phyloP scores from a whole-genome alignment of 495 filamentous ascomycete species.

The Penicillium crystallinum region DNA sequence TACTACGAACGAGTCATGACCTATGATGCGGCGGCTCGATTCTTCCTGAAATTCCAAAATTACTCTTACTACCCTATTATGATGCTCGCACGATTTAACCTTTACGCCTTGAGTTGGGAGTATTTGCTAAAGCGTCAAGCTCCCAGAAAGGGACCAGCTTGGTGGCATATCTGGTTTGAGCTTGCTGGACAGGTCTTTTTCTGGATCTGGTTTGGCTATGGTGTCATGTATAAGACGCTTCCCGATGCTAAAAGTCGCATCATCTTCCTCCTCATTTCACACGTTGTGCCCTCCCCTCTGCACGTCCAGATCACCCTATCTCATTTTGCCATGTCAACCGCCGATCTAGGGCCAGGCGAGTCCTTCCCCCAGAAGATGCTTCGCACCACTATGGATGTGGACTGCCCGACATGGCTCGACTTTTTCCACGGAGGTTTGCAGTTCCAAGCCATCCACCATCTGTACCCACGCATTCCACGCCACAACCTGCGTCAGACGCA shows the following conservation, averaged over 20 bases:
- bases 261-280: constrained; percentile 76
- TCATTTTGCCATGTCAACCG: constrained; percentile 95
- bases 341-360: constrained; percentile 80
- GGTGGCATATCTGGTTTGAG: constrained; percentile 89
- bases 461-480: constrained; percentile 89
- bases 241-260: constrained; percentile 66
- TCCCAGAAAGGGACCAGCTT: constrained; percentile 74
- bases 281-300: constrained; percentile 78
- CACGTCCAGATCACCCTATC: constrained; percentile 95
- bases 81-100: constrained; percentile 83
- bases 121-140: constrained; percentile 72
- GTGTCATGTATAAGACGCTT: constrained; percentile 69
- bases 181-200: constrained; percentile 78
- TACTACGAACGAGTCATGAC: constrained; percentile 87
- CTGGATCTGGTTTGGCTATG: constrained; percentile 93
- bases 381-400: constrained; percentile 95
- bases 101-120: constrained; percentile 80
- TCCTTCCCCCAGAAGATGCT: constrained; percentile 97
- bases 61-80: constrained; percentile 86
- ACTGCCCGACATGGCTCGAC: constrained; percentile 92
- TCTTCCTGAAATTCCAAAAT: constrained; percentile 69
- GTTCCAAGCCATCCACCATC: constrained; percentile 94
- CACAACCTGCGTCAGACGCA: constrained; percentile 87
- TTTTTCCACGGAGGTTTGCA: constrained; percentile 96
- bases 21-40: constrained; percentile 70